These are phyloP conservation scores for Speleostelium caveatum DNA, from an alignment of 78 protist genomes.

Conservation along the genomic window DNA sequence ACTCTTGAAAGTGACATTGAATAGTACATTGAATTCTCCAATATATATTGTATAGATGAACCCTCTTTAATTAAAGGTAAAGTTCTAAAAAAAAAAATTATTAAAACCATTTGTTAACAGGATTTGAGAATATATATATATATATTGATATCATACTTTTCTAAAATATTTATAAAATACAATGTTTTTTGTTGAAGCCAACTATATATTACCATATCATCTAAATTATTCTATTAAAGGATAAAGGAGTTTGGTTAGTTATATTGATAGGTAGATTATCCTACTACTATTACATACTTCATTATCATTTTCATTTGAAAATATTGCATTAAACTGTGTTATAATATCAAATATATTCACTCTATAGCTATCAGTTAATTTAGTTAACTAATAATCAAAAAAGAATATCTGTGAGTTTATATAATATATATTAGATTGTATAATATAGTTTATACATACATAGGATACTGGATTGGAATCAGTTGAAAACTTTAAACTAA, in stretches of 20 bases:
- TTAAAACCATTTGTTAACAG: background rate
- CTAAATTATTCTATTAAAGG: conserved; percentile 32
- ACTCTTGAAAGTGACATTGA: conserved; percentile 78
- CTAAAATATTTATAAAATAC: conserved; percentile 3
- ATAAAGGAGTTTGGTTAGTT: background rate
- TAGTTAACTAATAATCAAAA: conserved; percentile 31
- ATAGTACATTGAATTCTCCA: conserved; percentile 69
- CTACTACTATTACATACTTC: background rate
- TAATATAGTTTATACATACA: conserved; percentile 1
- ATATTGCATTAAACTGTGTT: conserved; percentile 69
- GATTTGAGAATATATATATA: background rate
- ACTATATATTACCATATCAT: conserved; percentile 48
- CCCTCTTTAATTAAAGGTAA: conserved; percentile 40
- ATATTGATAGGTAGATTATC: background rate
- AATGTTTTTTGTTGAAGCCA: conserved; percentile 55
- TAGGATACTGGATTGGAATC: conserved; percentile 41
- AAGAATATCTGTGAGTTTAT: background rate
- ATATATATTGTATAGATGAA: conserved; percentile 32
- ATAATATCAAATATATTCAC: conserved; percentile 64
- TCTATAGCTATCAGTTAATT: conserved; percentile 74
- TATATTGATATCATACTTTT: background rate
- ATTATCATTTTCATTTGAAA: conserved; percentile 56
- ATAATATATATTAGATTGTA: background rate
- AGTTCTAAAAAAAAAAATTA: background rate
- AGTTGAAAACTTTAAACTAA: conserved; percentile 21